phyloP scores from a whole-genome alignment of 257 asterid genomes.

The Nicotiana tomentosiformis region DNA sequence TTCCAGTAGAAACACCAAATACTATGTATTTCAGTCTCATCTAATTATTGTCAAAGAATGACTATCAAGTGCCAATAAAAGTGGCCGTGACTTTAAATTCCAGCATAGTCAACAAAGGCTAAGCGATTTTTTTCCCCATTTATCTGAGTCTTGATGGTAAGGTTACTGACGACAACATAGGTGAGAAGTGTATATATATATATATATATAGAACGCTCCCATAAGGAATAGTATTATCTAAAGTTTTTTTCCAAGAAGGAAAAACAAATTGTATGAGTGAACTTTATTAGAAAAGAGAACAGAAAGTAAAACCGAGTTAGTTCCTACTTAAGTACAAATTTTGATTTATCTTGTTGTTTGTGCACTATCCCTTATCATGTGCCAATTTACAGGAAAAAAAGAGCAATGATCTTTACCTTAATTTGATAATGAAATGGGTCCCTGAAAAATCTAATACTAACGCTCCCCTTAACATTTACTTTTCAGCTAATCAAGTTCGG shows the following conservation, averaged over 20 bases:
- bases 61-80: no score
- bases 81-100: no score
- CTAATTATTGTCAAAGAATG: no score
- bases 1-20: no score
- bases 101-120: no score
- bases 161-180: no score
- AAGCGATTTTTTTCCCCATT: no score
- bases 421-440: background rate
- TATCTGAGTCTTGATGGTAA: no score
- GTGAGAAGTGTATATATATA: no score
- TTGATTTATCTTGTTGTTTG: constrained; percentile 48
- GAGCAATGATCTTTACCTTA: background rate
- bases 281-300: constrained; percentile 19
- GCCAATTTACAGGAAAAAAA: constrained; percentile 19
- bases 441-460: constrained; percentile 9
- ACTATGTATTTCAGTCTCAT: no score
- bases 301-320: constrained; percentile 17
- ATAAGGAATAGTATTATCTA: background rate
- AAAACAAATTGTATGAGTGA: constrained; percentile 1
- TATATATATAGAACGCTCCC: background rate
- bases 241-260: background rate
- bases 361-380: constrained; percentile 35
- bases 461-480: constrained; percentile 47
- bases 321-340: constrained; percentile 22
- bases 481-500: constrained; percentile 27